phyloP scores from a whole-genome alignment of 805 yeast genomes.

The Starmera caribaea region DNA sequence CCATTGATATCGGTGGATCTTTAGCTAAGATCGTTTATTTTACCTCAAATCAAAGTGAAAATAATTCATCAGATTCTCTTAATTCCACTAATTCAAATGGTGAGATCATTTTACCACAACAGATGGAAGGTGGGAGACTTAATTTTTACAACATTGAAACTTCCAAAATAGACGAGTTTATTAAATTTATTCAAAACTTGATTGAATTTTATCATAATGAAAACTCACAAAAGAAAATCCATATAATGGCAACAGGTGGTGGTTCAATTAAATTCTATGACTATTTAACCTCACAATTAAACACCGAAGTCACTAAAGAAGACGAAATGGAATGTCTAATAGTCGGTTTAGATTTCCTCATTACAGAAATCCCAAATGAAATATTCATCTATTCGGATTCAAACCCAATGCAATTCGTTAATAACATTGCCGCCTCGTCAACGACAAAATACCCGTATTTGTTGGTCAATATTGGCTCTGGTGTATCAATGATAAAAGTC shows the following conservation, averaged over 20 bases:
- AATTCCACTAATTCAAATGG: too few relatives aligned
- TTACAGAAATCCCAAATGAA: slow-evolving; percentile 82
- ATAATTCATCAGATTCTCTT: slow-evolving; percentile 19
- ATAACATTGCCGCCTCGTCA: slow-evolving; percentile 1
- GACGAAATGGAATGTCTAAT: slow-evolving; percentile 97
- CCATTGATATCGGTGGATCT: slow-evolving; percentile 94
- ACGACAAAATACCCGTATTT: slow-evolving; percentile 62
- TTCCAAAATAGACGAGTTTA: slow-evolving; percentile 45
- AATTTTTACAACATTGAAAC: slow-evolving; percentile 65
- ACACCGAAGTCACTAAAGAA: slow-evolving; percentile 34
- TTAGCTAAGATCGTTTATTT: slow-evolving; percentile 85
- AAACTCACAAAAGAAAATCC: slow-evolving; percentile 24
- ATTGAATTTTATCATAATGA: slow-evolving; percentile 27
- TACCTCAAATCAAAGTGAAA: slow-evolving; percentile 25
- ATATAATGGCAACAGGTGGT: slow-evolving; percentile 91
- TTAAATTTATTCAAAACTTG: slow-evolving; percentile 43
- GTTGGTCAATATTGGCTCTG: slow-evolving; percentile 91
- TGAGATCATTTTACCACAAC: too few relatives aligned
- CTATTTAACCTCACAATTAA: slow-evolving; percentile 45
- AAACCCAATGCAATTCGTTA: slow-evolving; percentile 21
- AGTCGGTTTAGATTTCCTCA: slow-evolving; percentile 83
- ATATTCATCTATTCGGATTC: slow-evolving; percentile 63
- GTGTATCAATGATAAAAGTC: slow-evolving; percentile 93
- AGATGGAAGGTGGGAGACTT: slow-evolving; percentile 41
- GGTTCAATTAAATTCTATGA: slow-evolving; percentile 85